A percentile compares a stretch with the other conserved stretches of the same genome.
Evolutionary conservation across 257 asterid genomes (phyloP).

Genomic region (Solanum megistacrolobum): DNA sequence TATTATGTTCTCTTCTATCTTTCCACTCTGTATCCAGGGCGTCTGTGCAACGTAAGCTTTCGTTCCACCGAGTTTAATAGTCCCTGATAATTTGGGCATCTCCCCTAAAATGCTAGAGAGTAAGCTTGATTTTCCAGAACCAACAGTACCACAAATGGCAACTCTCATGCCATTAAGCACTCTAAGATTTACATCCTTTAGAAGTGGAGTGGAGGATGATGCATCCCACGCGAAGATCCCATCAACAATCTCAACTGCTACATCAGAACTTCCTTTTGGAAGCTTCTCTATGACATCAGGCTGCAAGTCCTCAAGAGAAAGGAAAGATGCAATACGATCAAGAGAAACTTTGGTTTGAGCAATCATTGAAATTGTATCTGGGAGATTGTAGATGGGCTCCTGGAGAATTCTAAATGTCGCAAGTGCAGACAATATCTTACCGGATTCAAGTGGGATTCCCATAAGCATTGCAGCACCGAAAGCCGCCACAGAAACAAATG

Average conservation of each 20-base stretch:
- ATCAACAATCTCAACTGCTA: conserved; percentile 47
- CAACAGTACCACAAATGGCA: conserved; percentile 91
- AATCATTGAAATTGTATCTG: conserved; percentile 73
- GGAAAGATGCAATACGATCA: conserved; percentile 73
- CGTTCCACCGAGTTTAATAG: conserved; percentile 37
- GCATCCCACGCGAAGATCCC: conserved; percentile 74
- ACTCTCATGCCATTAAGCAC: conserved; percentile 66
- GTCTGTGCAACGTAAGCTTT: conserved; percentile 85
- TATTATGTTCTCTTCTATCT: conserved; percentile 67
- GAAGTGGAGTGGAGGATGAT: conserved; percentile 36
- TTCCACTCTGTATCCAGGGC: conserved; percentile 91
- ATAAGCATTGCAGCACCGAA: conserved; percentile 69
- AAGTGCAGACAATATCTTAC: conserved; percentile 78
- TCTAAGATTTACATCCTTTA: conserved; percentile 44
- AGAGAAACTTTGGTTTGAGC: conserved; percentile 92
- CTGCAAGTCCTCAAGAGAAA: conserved; percentile 69
- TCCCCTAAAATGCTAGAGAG: conserved; percentile 73
- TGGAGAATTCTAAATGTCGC: conserved; percentile 91
- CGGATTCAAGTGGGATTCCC: conserved; percentile 80
- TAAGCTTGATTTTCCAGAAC: conserved; percentile 90
- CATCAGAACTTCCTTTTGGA: conserved; percentile 32
- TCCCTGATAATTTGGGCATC: conserved; percentile 67
- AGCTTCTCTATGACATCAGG: conserved; percentile 49
- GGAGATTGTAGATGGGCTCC: conserved; percentile 69
- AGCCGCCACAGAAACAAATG: conserved; percentile 59